Evolutionary conservation across 768 basidiomycete species (phyloP).

Genomic region (Psilocybe subaeruginosa): DNA sequence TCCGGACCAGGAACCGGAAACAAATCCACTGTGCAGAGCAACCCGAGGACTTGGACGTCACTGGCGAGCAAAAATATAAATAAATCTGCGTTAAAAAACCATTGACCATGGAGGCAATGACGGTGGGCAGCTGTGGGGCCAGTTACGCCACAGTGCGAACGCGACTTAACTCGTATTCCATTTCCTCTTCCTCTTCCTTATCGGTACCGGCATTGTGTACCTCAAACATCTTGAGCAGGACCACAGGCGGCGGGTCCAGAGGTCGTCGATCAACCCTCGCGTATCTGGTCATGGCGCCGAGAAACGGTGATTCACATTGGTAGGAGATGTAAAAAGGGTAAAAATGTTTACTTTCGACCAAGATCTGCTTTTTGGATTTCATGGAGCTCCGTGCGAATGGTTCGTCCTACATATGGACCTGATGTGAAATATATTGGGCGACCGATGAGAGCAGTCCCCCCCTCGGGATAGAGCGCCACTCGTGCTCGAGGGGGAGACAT

Average conservation of each 20-base stretch:
- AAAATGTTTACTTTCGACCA: conserved; percentile 58
- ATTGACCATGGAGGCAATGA: neutral
- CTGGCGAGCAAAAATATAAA: conserved; percentile 35
- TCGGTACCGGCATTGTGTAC: conserved; percentile 45
- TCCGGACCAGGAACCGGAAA: conserved; percentile 55
- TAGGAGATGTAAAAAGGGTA: conserved; percentile 6
- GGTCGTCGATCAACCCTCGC: conserved; percentile 65
- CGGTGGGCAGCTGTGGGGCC: neutral
- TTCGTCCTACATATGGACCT: conserved; percentile 65
- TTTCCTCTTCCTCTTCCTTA: conserved; percentile 43
- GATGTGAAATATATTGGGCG: conserved; percentile 55
- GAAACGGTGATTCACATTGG: conserved; percentile 8
- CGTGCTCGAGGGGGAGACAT: neutral
- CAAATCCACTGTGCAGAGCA: conserved; percentile 79
- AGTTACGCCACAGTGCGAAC: neutral
- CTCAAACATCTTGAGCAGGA: conserved; percentile 52
- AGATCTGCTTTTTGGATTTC: conserved; percentile 70
- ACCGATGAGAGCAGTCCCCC: conserved; percentile 38
- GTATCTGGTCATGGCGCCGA: conserved; percentile 41
- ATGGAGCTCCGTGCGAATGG: conserved; percentile 53
- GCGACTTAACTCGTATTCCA: conserved; percentile 50
- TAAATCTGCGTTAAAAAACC: neutral
- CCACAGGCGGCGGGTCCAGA: conserved; percentile 69
- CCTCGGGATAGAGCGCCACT: neutral
- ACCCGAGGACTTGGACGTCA: conserved; percentile 62